Evolutionary conservation across 495 filamentous ascomycete genomes (phyloP).

Genomic region (Halenospora varia): DNA sequence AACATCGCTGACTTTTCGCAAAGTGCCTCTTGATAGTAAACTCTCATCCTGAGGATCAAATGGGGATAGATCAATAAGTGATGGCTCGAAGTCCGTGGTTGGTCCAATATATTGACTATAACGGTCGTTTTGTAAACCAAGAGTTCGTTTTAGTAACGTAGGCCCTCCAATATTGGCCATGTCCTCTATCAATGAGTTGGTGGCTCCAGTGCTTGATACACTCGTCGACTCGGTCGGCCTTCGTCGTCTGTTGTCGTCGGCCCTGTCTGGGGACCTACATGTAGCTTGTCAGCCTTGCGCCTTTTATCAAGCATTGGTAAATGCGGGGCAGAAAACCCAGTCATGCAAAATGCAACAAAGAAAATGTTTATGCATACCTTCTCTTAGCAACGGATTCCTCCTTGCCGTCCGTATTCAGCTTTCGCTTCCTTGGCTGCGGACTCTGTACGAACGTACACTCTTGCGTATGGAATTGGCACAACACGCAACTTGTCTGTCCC

Average conservation of each 20-base stretch:
- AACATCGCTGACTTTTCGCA: constrained; percentile 75
- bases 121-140: constrained; percentile 58
- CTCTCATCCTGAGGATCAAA: constrained; percentile 73
- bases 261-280: constrained; percentile 45
- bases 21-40: constrained; percentile 58
- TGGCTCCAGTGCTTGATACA: constrained; percentile 46
- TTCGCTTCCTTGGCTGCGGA: constrained; percentile 69
- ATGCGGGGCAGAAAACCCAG: background rate
- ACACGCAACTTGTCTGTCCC: constrained; percentile 57
- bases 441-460: constrained; percentile 65
- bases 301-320: background rate
- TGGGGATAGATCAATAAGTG: constrained; percentile 64
- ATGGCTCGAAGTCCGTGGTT: constrained; percentile 70
- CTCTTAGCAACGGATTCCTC: constrained; percentile 51
- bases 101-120: constrained; percentile 64
- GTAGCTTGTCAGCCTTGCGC: constrained; percentile 7
- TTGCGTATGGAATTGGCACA: constrained; percentile 57
- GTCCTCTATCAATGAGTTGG: constrained; percentile 51
- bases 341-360: constrained; percentile 3
- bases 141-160: constrained; percentile 57
- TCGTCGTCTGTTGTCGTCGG: constrained; percentile 48
- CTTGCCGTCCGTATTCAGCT: constrained; percentile 55
- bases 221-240: constrained; percentile 49
- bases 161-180: constrained; percentile 59
- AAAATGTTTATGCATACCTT: constrained; percentile 45